Conservation (phyloP, 2,329 filamentous ascomycete species). For the Ophiostoma angusticollis region DNA sequence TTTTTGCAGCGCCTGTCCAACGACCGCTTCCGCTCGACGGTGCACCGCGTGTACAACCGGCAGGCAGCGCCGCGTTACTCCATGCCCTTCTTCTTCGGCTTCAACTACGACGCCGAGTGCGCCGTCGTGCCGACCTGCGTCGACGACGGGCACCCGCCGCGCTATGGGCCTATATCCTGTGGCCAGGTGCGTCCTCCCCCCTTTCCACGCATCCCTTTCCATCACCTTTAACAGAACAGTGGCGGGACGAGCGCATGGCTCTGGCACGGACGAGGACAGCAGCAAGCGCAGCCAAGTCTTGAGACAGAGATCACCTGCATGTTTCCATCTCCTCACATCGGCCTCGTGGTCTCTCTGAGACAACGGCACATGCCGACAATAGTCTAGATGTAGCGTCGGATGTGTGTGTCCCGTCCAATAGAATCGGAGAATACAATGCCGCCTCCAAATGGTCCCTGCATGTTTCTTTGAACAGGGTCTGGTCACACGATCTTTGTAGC, state of each 20-base stretch:
- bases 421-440: no score
- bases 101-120: conserved; percentile 32
- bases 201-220: neutral
- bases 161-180: conserved; percentile 32
- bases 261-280: conserved; percentile 4
- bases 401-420: no score
- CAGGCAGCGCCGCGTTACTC: conserved; percentile 10
- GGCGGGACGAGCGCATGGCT: conserved; percentile 13
- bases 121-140: conserved; percentile 29
- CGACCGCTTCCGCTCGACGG: conserved; percentile 14
- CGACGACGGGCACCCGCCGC: conserved; percentile 25
- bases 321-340: no score
- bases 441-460: no score
- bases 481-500: no score
- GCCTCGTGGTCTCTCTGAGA: no score
- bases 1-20: conserved; percentile 15
- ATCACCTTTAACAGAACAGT: conserved; percentile 4
- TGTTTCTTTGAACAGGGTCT: no score
- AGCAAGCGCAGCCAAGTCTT: neutral
- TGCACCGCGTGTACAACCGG: conserved; percentile 14
- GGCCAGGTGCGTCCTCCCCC: conserved; percentile 16
- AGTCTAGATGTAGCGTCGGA: no score
- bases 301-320: neutral
- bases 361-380: no score
- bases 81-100: conserved; percentile 21